Conservation (phyloP, 306 rosid species). For the Erythrophleum fordii region DNA sequence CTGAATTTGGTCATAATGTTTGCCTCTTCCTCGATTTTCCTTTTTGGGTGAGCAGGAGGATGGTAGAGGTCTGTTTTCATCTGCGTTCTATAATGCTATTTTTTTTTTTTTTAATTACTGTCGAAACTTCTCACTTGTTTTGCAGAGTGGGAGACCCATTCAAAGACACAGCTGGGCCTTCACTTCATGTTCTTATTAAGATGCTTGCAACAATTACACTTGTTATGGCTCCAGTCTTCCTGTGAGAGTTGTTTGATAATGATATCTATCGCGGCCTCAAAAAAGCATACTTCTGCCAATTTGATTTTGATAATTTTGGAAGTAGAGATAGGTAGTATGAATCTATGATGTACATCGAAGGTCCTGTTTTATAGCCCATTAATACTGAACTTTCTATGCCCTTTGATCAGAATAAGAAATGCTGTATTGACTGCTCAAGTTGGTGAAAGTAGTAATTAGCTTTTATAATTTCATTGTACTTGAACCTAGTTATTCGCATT, state of each 20-base stretch:
- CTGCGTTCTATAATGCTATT: not conserved
- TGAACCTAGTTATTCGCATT: not conserved
- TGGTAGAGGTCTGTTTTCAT: slow-evolving; percentile 1
- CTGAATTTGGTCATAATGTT: slow-evolving; percentile 13
- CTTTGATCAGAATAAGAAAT: slow-evolving; percentile 42
- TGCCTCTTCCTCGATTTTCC: slow-evolving; percentile 18
- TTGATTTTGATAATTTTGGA: slow-evolving; percentile 59
- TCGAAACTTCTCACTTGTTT: slow-evolving; percentile 7
- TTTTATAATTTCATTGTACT: too few relatives aligned
- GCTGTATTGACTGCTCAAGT: slow-evolving; percentile 42
- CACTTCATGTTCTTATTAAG: slow-evolving; percentile 93
- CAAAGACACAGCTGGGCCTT: slow-evolving; percentile 99
- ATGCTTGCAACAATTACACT: slow-evolving; percentile 96
- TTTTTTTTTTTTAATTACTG: not conserved
- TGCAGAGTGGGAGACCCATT: slow-evolving; percentile 98
- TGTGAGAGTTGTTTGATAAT: slow-evolving; percentile 58
- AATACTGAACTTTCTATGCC: slow-evolving; percentile 37
- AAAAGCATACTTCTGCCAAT: slow-evolving; percentile 40
- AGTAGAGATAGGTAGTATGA: slow-evolving; percentile 55
- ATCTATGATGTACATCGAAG: slow-evolving; percentile 56
- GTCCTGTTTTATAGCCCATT: slow-evolving; percentile 47
- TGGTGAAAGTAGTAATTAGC: slow-evolving; percentile 35
- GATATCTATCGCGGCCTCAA: slow-evolving; percentile 43
- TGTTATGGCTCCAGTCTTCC: slow-evolving; percentile 98
- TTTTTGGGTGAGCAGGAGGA: not conserved